Evolutionary conservation across 2,329 filamentous ascomycete genomes (phyloP).

Genomic region (Penicillium paneum): DNA sequence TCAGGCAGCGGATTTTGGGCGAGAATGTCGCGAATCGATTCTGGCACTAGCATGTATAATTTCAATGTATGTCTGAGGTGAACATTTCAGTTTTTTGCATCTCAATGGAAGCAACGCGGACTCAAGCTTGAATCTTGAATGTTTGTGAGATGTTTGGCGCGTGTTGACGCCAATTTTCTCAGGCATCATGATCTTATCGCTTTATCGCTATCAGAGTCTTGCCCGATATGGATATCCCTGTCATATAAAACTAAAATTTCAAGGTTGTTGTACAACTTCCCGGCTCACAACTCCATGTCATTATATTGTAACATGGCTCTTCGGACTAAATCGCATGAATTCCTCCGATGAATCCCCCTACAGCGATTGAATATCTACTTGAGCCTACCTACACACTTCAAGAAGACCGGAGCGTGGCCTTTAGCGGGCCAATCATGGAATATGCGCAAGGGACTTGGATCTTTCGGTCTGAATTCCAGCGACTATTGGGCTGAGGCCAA

Average conservation of each 20-base stretch:
- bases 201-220: conserved; percentile 3
- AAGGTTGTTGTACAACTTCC: background rate
- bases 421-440: background rate
- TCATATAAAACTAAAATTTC: background rate
- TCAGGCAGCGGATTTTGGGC: background rate
- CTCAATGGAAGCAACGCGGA: background rate
- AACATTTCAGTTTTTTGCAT: background rate
- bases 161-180: background rate
- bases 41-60: background rate
- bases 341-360: too few relatives aligned
- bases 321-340: background rate
- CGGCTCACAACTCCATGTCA: background rate
- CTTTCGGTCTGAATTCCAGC: background rate
- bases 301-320: background rate
- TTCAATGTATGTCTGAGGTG: background rate
- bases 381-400: too few relatives aligned
- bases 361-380: background rate
- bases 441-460: background rate
- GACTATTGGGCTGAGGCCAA: background rate
- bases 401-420: background rate
- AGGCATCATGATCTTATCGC: conserved; percentile 1
- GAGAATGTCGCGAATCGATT: background rate
- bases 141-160: conserved; percentile 11
- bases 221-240: background rate
- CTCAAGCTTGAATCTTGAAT: conserved; percentile 7